Evolutionary conservation across 768 basidiomycete species (phyloP).

Genomic region (Kwoniella mangroviensis): DNA sequence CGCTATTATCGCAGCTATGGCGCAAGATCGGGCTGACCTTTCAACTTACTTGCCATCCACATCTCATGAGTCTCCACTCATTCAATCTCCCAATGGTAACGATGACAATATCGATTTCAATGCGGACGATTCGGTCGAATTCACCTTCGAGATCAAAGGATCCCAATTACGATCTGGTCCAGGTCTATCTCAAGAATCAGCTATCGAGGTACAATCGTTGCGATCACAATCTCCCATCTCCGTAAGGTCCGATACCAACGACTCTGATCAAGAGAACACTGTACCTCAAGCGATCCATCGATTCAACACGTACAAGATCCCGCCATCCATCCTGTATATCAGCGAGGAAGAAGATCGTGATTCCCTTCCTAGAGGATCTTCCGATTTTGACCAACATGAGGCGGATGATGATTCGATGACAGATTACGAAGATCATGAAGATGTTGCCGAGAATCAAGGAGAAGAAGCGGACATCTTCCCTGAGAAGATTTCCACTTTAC

Average conservation of each 20-base stretch:
- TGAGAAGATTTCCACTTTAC: no score
- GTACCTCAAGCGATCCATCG: neutral
- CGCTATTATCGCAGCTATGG: neutral
- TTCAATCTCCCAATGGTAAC: neutral
- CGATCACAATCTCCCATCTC: slow-evolving; percentile 7
- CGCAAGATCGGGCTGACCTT: neutral
- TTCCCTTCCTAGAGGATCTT: slow-evolving; percentile 13
- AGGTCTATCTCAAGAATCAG: neutral
- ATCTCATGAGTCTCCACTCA: neutral
- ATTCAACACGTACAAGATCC: slow-evolving; percentile 30
- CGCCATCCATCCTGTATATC: slow-evolving; percentile 31
- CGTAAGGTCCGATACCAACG: neutral
- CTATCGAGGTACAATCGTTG: slow-evolving; percentile 1
- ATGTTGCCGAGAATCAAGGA: neutral
- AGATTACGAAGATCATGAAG: slow-evolving; percentile 18
- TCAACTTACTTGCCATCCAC: neutral
- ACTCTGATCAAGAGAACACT: slow-evolving; percentile 3
- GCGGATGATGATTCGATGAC: slow-evolving; percentile 19
- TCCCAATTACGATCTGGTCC: neutral
- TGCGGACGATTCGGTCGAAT: neutral
- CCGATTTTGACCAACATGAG: neutral
- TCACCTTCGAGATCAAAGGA: neutral
- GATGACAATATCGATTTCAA: neutral
- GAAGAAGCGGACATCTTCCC: neutral
- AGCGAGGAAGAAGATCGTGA: slow-evolving; percentile 29